Conservation (phyloP, 768 basidiomycete species). For the Symmetrospora coprosmae region DNA sequence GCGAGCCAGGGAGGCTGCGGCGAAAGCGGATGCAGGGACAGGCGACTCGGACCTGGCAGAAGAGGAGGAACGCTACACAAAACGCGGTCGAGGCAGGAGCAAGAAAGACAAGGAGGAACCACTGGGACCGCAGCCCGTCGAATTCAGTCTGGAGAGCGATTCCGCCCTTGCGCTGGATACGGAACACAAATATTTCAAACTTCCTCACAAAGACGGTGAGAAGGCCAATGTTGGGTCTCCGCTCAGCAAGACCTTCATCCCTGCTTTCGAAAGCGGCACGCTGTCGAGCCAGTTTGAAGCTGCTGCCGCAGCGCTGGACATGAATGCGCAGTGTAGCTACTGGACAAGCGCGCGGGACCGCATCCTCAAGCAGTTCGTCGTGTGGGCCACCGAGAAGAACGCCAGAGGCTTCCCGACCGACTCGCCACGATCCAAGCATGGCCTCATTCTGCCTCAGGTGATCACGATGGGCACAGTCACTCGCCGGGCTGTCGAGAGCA, state of each 20-base stretch:
- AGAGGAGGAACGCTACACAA: background rate
- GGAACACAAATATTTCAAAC: slow-evolving; percentile 59
- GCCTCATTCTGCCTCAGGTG: slow-evolving; percentile 87
- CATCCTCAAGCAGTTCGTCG: slow-evolving; percentile 79
- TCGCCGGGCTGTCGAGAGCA: slow-evolving; percentile 89
- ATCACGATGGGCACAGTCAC: slow-evolving; percentile 99
- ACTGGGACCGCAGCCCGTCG: slow-evolving; percentile 43
- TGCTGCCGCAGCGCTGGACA: slow-evolving; percentile 68
- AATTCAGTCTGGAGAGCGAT: slow-evolving; percentile 55
- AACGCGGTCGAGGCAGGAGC: background rate
- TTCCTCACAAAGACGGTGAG: slow-evolving; percentile 93
- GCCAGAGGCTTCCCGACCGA: slow-evolving; percentile 24
- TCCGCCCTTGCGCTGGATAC: slow-evolving; percentile 44
- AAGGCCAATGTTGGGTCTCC: slow-evolving; percentile 89
- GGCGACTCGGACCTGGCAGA: background rate
- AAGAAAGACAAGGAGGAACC: too few species aligned
- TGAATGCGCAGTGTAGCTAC: slow-evolving; percentile 90
- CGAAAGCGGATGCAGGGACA: background rate
- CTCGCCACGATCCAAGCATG: slow-evolving; percentile 37
- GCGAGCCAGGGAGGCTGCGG: slow-evolving; percentile 13
- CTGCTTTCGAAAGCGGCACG: slow-evolving; percentile 72
- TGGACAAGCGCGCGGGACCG: slow-evolving; percentile 92
- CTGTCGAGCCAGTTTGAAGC: slow-evolving; percentile 62
- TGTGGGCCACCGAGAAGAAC: slow-evolving; percentile 50
- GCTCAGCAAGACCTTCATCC: slow-evolving; percentile 73